Conservation (phyloP, 306 rosid genomes). For the Lotus japonicus region DNA sequence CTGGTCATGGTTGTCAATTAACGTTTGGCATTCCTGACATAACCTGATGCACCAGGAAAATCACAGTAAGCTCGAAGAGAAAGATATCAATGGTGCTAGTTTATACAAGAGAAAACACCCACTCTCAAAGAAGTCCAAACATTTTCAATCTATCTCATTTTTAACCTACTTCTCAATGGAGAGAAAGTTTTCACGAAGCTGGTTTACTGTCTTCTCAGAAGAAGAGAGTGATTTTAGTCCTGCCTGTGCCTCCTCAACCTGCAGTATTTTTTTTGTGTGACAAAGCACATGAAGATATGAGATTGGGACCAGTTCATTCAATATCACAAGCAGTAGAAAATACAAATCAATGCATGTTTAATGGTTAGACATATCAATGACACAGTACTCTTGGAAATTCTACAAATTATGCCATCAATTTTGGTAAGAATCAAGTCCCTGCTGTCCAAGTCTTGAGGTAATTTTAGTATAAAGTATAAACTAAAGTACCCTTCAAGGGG, state of each 20-base stretch:
- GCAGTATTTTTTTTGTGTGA: conserved; percentile 24
- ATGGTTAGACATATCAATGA: neutral
- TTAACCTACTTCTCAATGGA: conserved; percentile 83
- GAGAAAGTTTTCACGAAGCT: conserved; percentile 80
- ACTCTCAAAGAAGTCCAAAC: conserved; percentile 12
- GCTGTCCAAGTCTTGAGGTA: neutral
- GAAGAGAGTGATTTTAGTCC: conserved; percentile 76
- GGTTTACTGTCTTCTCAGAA: conserved; percentile 62
- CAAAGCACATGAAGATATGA: conserved; percentile 23
- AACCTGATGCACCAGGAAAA: conserved; percentile 50
- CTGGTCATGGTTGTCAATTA: conserved; percentile 96
- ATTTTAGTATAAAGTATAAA: neutral
- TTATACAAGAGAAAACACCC: conserved; percentile 9
- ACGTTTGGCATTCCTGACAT: conserved; percentile 89
- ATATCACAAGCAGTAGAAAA: conserved; percentile 6
- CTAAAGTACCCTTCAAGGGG: neutral
- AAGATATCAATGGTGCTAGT: neutral
- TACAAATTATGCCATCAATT: conserved; percentile 3
- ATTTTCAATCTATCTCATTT: conserved; percentile 9
- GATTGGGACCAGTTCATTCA: conserved; percentile 5
- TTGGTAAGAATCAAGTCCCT: neutral
- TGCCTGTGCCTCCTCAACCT: conserved; percentile 92
- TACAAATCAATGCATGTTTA: neutral
- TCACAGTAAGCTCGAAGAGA: conserved; percentile 24
- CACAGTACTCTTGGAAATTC: conserved; percentile 2